A percentile compares a stretch with the other conserved stretches of the same genome.
Conservation (phyloP, 2,329 filamentous ascomycete genomes). For the Aspergillus ochraceus region DNA sequence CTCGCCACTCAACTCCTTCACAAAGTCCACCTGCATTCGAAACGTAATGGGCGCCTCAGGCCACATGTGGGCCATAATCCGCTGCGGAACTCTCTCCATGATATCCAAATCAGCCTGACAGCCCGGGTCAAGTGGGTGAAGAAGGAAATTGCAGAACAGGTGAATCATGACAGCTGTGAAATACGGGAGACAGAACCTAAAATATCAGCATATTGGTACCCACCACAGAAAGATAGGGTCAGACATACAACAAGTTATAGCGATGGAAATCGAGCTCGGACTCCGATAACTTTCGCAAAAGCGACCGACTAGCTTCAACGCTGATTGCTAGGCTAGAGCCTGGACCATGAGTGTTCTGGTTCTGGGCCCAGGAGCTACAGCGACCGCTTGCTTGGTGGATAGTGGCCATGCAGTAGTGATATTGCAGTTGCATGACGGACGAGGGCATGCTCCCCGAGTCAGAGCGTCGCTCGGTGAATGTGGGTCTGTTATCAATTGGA, state of each 20-base stretch:
- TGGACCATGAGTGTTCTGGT: not conserved
- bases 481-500: constrained; percentile 1
- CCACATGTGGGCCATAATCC: not conserved
- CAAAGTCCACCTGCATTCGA: constrained; percentile 5
- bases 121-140: constrained; percentile 2
- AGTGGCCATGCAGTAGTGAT: constrained; percentile 12
- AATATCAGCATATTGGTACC: not conserved
- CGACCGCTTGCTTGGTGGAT: constrained; percentile 17
- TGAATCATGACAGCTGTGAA: constrained; percentile 6
- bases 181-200: constrained; percentile 11
- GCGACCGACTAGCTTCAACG: constrained; percentile 11
- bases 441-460: not conserved
- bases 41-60: constrained; percentile 1
- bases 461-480: not conserved
- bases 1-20: constrained; percentile 8
- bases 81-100: not conserved
- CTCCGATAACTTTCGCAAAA: constrained; percentile 4
- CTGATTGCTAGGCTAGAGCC: constrained; percentile 12
- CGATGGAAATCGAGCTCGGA: not conserved
- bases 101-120: constrained; percentile 5
- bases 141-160: constrained; percentile 14
- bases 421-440: constrained; percentile 11
- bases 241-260: not conserved
- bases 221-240: no score
- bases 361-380: constrained; percentile 9